Percentiles rank a stretch among this genome's conserved stretches.
Evolutionary conservation across 2,329 filamentous ascomycete genomes (phyloP).

Genomic region (Eutypa lata): DNA sequence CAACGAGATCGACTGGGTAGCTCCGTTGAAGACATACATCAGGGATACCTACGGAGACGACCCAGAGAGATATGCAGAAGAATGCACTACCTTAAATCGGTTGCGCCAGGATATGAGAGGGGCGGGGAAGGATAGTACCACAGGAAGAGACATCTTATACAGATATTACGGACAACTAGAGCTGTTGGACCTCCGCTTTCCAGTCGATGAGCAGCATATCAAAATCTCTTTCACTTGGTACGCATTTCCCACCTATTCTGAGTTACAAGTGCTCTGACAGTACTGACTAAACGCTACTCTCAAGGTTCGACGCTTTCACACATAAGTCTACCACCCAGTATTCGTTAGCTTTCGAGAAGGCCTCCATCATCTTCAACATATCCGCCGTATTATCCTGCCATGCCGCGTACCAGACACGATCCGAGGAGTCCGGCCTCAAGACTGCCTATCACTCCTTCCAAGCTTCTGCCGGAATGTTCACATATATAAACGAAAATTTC

Average conservation of each 20-base stretch:
- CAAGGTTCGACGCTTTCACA: slow-evolving; percentile 98
- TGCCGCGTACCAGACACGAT: slow-evolving; percentile 86
- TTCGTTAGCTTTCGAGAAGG: slow-evolving; percentile 95
- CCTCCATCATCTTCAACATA: slow-evolving; percentile 99
- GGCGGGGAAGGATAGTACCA: slow-evolving; percentile 92
- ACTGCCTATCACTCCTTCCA: slow-evolving; percentile 98
- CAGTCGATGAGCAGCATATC: slow-evolving; percentile 97
- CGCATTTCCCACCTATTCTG: slow-evolving; percentile 13
- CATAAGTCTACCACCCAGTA: slow-evolving; percentile 97
- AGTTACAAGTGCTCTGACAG: slow-evolving; percentile 4
- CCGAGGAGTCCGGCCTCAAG: slow-evolving; percentile 90
- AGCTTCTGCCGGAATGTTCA: slow-evolving; percentile 98
- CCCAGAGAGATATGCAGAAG: slow-evolving; percentile 90
- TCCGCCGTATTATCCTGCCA: slow-evolving; percentile 95
- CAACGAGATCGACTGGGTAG: slow-evolving; percentile 97
- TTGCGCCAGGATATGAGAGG: slow-evolving; percentile 98
- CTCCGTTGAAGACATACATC: slow-evolving; percentile 89
- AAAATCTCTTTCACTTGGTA: slow-evolving; percentile 99
- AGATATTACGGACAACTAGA: slow-evolving; percentile 98
- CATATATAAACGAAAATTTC: slow-evolving; percentile 99
- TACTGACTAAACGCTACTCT: slow-evolving; percentile 10
- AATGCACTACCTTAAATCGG: slow-evolving; percentile 91
- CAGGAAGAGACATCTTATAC: slow-evolving; percentile 89
- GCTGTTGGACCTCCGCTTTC: slow-evolving; percentile 88
- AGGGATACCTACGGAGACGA: slow-evolving; percentile 93